Conservation (phyloP, 495 filamentous ascomycete genomes). For the Xylaria bambusicola region DNA sequence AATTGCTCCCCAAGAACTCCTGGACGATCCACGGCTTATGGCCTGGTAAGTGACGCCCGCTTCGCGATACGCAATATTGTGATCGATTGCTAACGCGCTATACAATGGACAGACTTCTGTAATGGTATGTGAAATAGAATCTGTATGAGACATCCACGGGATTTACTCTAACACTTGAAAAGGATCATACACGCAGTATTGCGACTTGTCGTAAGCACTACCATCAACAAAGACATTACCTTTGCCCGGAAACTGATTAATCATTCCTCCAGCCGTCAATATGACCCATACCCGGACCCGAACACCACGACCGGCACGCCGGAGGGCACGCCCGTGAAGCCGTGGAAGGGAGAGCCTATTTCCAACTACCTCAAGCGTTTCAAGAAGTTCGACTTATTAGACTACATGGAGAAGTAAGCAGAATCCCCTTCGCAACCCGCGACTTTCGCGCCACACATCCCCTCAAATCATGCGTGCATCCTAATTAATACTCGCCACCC, state of each 20-base stretch:
- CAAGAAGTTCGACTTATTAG: conserved; percentile 48
- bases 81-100: background rate
- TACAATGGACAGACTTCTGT: conserved; percentile 23
- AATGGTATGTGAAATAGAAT: conserved; percentile 21
- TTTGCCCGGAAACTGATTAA: too few relatives aligned
- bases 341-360: conserved; percentile 47
- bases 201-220: conserved; percentile 41
- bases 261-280: conserved; percentile 41
- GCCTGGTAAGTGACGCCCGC: conserved; percentile 33
- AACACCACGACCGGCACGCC: conserved; percentile 51
- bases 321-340: conserved; percentile 44
- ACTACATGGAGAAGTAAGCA: conserved; percentile 54
- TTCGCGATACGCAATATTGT: background rate
- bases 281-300: conserved; percentile 52
- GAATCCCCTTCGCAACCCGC: too few relatives aligned
- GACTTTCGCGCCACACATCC: too few relatives aligned
- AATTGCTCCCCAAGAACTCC: conserved; percentile 45
- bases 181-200: conserved; percentile 57
- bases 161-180: conserved; percentile 13
- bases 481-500: background rate
- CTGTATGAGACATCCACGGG: background rate
- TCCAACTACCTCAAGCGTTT: conserved; percentile 47
- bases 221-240: too few relatives aligned
- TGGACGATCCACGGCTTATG: conserved; percentile 57
- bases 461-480: too few relatives aligned